A percentile compares a stretch with the other conserved stretches of the same genome.
phyloP scores from a whole-genome alignment of 176 grass and related monocot species.

The Oryza glaberrima region DNA sequence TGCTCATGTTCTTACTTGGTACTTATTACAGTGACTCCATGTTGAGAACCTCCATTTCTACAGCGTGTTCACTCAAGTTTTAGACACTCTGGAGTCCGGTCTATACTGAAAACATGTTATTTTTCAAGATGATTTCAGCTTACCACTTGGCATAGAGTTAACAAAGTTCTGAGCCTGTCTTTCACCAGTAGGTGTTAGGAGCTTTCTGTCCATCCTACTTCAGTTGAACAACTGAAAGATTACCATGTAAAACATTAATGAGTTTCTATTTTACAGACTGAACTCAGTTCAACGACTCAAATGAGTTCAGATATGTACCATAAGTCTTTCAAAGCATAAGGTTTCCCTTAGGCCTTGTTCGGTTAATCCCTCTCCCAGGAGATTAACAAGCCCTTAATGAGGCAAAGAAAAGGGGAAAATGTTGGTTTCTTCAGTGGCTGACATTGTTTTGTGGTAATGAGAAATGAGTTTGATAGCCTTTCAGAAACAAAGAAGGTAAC shows the following conservation, averaged over 20 bases:
- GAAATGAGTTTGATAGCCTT: background rate
- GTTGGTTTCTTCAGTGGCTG: background rate
- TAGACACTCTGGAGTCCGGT: background rate
- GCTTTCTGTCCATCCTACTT: background rate
- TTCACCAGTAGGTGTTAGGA: background rate
- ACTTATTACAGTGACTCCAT: too few species aligned
- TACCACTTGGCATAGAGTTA: background rate
- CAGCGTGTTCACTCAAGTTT: background rate
- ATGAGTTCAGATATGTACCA: background rate
- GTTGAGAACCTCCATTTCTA: background rate
- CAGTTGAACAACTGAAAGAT: background rate
- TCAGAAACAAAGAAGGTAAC: background rate
- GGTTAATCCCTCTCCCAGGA: too few species aligned
- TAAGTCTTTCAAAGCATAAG: background rate
- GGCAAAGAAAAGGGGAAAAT: background rate
- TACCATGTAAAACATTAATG: background rate
- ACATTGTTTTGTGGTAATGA: background rate
- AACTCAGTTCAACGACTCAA: background rate
- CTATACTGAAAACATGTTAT: background rate
- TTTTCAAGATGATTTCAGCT: background rate
- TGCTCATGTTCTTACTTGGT: background rate
- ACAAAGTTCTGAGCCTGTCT: background rate
- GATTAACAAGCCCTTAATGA: background rate
- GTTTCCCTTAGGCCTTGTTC: background rate
- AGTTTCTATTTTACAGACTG: background rate